A percentile compares a stretch with the other conserved stretches of the same genome.
Evolutionary conservation across 2,329 filamentous ascomycete genomes (phyloP).

Genomic region (Diplodia intermedia): DNA sequence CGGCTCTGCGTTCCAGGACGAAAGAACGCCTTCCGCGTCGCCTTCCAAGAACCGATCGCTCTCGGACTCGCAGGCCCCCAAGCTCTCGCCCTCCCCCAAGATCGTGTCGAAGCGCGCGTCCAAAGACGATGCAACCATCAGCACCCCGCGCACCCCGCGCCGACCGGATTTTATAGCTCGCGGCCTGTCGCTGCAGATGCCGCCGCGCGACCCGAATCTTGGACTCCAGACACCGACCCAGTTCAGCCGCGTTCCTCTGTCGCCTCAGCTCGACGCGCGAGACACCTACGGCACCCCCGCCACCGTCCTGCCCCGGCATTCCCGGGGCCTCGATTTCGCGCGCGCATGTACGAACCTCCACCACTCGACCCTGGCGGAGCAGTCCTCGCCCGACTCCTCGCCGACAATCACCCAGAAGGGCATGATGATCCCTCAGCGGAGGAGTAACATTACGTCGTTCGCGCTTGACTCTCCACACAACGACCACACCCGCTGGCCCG

Average conservation of each 20-base stretch:
- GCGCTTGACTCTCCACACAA: constrained; percentile 69
- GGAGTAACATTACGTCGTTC: constrained; percentile 50
- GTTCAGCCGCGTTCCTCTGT: constrained; percentile 70
- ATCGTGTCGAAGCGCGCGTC: constrained; percentile 48
- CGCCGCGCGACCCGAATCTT: constrained; percentile 55
- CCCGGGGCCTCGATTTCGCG: constrained; percentile 90
- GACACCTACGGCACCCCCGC: constrained; percentile 87
- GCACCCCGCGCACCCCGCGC: constrained; percentile 67
- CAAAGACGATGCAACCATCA: constrained; percentile 56
- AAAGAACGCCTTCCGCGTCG: constrained; percentile 46
- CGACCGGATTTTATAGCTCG: constrained; percentile 68
- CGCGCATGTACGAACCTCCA: constrained; percentile 92
- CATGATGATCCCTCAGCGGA: constrained; percentile 65
- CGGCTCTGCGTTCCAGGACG: constrained; percentile 29
- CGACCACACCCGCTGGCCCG: constrained; percentile 66
- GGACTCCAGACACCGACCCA: constrained; percentile 56
- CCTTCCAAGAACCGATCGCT: constrained; percentile 53
- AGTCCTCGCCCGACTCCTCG: constrained; percentile 87
- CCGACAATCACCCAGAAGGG: constrained; percentile 78
- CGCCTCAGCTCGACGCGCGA: constrained; percentile 83
- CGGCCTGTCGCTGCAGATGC: constrained; percentile 74
- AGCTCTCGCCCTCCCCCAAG: constrained; percentile 55
- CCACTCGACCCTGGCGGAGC: constrained; percentile 90
- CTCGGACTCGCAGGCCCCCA: constrained; percentile 51
- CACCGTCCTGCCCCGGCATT: constrained; percentile 86